These are phyloP conservation scores for Ottelia alismoides DNA, from an alignment of 106 monocot genomes.

Conservation along the genomic window DNA sequence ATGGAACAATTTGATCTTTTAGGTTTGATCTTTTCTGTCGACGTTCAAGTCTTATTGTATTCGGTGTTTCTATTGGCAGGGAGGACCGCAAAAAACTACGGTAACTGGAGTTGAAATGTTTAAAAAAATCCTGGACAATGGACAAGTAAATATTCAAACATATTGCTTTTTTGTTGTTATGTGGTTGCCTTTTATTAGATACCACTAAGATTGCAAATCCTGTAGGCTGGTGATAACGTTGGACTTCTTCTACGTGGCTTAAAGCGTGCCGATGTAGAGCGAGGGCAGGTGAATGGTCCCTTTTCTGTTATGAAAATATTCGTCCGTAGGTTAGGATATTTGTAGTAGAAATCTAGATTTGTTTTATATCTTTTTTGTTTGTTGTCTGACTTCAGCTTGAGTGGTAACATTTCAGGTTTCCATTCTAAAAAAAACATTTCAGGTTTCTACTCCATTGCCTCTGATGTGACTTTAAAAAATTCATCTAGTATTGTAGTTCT, in stretches of 20 bases:
- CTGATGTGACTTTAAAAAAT: too few species aligned
- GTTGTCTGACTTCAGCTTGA: too few species aligned
- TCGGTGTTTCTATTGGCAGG: conserved; percentile 20
- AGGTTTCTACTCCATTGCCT: too few species aligned
- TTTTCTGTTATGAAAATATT: too few species aligned
- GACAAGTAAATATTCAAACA: conserved; percentile 12
- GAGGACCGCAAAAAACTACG: conserved; percentile 31
- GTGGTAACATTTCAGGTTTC: too few species aligned
- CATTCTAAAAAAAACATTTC: too few species aligned
- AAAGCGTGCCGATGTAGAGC: conserved; percentile 92
- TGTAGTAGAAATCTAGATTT: too few species aligned
- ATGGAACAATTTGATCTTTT: too few species aligned
- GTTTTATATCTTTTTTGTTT: too few species aligned
- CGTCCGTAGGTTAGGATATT: too few species aligned
- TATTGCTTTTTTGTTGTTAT: not conserved
- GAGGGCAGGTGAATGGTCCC: conserved; percentile 64
- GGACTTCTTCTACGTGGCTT: conserved; percentile 94
- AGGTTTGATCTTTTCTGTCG: too few species aligned
- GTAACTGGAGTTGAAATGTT: conserved; percentile 50
- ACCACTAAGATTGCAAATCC: not conserved
- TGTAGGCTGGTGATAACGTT: conserved; percentile 88
- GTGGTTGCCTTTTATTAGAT: not conserved
- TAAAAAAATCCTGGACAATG: conserved; percentile 36
- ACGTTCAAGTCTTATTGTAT: not conserved
- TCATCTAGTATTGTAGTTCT: too few species aligned